Percentiles rank a stretch among this genome's conserved stretches.
Conservation (phyloP, 371 early-diverging fungal genomes). For the Furculomyces boomerangus region DNA sequence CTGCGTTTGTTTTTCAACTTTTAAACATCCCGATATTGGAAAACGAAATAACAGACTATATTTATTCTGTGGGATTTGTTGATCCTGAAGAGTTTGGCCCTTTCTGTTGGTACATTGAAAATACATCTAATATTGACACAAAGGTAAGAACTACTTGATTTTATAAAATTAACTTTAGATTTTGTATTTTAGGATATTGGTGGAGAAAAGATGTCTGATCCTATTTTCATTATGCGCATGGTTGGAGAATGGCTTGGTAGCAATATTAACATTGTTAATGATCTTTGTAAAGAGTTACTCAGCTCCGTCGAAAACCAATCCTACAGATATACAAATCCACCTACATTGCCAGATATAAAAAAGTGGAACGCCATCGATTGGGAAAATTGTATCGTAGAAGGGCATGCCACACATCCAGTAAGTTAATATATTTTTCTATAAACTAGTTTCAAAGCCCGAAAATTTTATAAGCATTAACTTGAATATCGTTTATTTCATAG, state of each 20-base stretch:
- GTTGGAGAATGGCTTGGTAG: conserved; percentile 21
- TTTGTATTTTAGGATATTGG: background rate
- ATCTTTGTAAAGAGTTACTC: conserved; percentile 21
- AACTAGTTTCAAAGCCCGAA: no score
- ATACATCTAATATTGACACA: background rate
- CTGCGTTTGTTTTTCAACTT: conserved; percentile 7
- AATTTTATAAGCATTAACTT: no score
- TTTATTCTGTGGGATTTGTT: conserved; percentile 5
- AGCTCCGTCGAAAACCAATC: conserved; percentile 28
- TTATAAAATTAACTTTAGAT: background rate
- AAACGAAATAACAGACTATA: background rate
- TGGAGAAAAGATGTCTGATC: background rate
- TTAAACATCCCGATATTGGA: conserved; percentile 11
- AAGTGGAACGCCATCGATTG: conserved; percentile 35
- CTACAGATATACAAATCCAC: conserved; percentile 33
- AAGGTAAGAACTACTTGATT: background rate
- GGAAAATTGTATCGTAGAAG: conserved; percentile 56
- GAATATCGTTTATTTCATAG: conserved; percentile 8
- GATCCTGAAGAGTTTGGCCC: conserved; percentile 13
- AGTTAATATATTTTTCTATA: conserved; percentile 4
- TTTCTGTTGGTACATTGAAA: background rate
- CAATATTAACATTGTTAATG: conserved; percentile 3
- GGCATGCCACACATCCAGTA: conserved; percentile 63
- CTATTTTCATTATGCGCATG: conserved; percentile 16
- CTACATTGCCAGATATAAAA: conserved; percentile 25